phyloP scores from a whole-genome alignment of 441 rosid species.

The Erodium trifolium region DNA sequence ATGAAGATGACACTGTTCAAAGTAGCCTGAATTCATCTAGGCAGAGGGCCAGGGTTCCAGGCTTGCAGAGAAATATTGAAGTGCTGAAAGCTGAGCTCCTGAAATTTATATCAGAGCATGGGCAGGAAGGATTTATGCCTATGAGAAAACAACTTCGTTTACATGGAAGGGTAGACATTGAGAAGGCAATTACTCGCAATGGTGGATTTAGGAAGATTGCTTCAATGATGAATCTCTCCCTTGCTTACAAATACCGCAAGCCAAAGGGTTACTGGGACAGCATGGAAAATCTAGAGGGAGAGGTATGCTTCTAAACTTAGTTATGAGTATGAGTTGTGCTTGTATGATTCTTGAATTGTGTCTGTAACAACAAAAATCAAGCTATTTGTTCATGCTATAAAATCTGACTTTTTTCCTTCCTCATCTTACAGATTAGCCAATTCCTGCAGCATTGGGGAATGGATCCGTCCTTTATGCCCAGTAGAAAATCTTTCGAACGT shows the following conservation, averaged over 20 bases:
- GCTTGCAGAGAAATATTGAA: conserved; percentile 77
- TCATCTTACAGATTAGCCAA: conserved; percentile 42
- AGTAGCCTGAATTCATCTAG: conserved; percentile 24
- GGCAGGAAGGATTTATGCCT: conserved; percentile 98
- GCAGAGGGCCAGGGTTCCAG: conserved; percentile 73
- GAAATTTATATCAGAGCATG: conserved; percentile 71
- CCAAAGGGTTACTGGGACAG: conserved; percentile 98
- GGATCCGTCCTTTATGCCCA: conserved; percentile 91
- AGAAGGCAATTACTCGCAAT: conserved; percentile 83
- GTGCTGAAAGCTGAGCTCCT: conserved; percentile 69
- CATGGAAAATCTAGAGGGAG: conserved; percentile 82
- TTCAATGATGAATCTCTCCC: conserved; percentile 68
- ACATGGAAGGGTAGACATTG: conserved; percentile 87
- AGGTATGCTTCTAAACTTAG: conserved; percentile 35
- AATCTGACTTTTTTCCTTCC: background rate
- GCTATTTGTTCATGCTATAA: background rate
- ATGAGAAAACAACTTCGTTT: conserved; percentile 93
- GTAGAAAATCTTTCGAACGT: conserved; percentile 87
- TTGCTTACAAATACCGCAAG: conserved; percentile 86
- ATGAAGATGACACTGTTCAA: conserved; percentile 13
- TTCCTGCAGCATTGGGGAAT: conserved; percentile 94
- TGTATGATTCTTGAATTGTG: background rate
- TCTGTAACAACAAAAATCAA: too few species aligned
- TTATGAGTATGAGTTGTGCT: background rate
- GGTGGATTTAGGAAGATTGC: conserved; percentile 92